Evolutionary conservation across 257 asterid genomes (phyloP).

Genomic region (Lycium ferocissimum): DNA sequence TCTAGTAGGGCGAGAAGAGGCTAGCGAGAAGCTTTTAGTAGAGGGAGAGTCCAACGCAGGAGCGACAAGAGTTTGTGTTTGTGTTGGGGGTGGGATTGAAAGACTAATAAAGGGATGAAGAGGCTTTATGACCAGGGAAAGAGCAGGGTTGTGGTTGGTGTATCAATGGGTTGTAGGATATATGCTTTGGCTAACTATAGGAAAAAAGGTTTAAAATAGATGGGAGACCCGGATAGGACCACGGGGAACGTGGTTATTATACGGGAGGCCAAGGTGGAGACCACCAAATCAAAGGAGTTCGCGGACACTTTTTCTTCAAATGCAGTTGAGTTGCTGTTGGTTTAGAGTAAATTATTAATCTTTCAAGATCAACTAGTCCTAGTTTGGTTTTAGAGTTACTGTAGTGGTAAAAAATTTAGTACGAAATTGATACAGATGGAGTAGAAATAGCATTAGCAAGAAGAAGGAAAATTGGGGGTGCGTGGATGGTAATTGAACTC

Average conservation of each 20-base stretch:
- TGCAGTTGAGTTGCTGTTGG: background rate
- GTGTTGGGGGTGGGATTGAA: background rate
- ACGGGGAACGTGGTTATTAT: background rate
- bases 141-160: background rate
- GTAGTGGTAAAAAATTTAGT: background rate
- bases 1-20: background rate
- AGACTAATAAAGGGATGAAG: background rate
- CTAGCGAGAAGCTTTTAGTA: background rate
- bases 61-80: background rate
- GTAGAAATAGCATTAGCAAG: background rate
- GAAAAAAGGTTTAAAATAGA: background rate
- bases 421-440: background rate
- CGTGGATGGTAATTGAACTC: background rate
- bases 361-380: background rate
- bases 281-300: background rate
- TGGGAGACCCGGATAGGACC: background rate
- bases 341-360: background rate
- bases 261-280: background rate
- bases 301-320: background rate
- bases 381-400: background rate
- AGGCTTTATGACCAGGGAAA: background rate
- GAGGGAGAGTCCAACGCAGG: background rate
- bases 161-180: background rate
- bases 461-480: background rate
- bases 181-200: background rate